Base-by-base conservation (phyloP, 1,284 basidiomycete genomes). In the Ceratobasidium sp. region DNA sequence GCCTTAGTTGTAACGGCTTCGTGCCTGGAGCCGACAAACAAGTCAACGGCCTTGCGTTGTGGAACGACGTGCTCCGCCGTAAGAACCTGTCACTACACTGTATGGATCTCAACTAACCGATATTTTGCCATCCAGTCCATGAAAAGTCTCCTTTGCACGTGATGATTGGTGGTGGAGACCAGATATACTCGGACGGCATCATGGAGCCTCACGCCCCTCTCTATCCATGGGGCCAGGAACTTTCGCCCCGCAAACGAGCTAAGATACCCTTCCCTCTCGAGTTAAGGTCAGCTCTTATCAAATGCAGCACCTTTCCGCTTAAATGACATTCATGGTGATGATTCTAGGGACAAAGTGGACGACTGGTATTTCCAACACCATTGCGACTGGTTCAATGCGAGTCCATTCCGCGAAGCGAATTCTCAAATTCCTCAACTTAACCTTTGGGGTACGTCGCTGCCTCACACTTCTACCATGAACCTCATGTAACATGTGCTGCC, bases 351-450 rank as follows among this genome's bases (percentile, higher is more conserved):
- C 23, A 70, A 70, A 43, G 65, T 70, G 2, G 65, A 70, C 28
- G 65, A 70, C n/a, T 70, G 65, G 65, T 70, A 58, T 26, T 70
- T 70, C 30, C 65, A 70, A 46, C 65, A 70, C 26, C 53, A 70
- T 21, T 70, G 65, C 30, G 65, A 70, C 53, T 70, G 65, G 65
- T 70, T 70, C 43, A 70, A 70, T 32, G 41, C 53, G 3, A 70
- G 53, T 23, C 65, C 65, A 14, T 70, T 70, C 45, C 36, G 65
- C n/a, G 65, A 70, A 43, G 65, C 65, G 12, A 70, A 70, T 36
- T 39, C 65, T 41, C 65, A 70, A 34, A 70, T 70, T 16, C 65
- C 65, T 43, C 65, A 70, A 36, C 39, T 70, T 6, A 70, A 70
- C 28, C 14, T 70, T 16, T 70, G 65, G 65, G 65, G 65, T 70